phyloP scores from a whole-genome alignment of 2,329 filamentous ascomycete species.

The Scopulariopsis brevicaulis region DNA sequence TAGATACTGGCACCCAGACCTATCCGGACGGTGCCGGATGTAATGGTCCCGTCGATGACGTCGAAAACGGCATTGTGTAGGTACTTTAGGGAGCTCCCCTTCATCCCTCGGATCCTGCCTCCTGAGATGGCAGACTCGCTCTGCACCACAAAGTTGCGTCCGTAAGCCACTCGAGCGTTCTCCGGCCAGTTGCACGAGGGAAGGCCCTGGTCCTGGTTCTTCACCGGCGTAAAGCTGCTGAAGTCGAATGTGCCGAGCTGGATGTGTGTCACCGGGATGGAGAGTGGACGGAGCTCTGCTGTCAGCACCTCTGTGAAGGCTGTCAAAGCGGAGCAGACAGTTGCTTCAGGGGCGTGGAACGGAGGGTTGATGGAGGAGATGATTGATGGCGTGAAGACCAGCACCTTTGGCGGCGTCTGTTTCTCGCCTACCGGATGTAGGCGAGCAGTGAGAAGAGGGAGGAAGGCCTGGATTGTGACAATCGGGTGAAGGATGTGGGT shows the following conservation, averaged over 20 bases:
- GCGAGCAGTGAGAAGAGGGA: constrained; percentile 62
- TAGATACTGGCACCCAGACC: constrained; percentile 79
- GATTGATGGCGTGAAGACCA: constrained; percentile 71
- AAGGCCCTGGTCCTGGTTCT: constrained; percentile 16
- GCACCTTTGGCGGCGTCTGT: constrained; percentile 50
- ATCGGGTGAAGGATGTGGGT: constrained; percentile 86
- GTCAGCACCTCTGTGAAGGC: constrained; percentile 74
- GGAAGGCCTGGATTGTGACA: constrained; percentile 76
- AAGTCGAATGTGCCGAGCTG: constrained; percentile 89
- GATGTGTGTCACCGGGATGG: constrained; percentile 73
- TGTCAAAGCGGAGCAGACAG: constrained; percentile 74
- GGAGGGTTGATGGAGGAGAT: constrained; percentile 70
- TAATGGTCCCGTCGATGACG: constrained; percentile 59
- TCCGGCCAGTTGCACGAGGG: constrained; percentile 52
- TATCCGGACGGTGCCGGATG: constrained; percentile 57
- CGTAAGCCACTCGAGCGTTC: constrained; percentile 47
- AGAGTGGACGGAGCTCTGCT: constrained; percentile 65
- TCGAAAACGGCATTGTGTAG: constrained; percentile 87
- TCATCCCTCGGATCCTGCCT: constrained; percentile 44
- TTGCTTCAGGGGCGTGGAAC: constrained; percentile 76
- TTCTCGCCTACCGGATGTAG: constrained; percentile 40
- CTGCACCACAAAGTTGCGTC: constrained; percentile 47
- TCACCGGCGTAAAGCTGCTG: constrained; percentile 45
- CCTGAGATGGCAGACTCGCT: constrained; percentile 43
- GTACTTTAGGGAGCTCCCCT: constrained; percentile 62